Evolutionary conservation across 768 basidiomycete species (phyloP).

Genomic region (Pisolithus microcarpus): DNA sequence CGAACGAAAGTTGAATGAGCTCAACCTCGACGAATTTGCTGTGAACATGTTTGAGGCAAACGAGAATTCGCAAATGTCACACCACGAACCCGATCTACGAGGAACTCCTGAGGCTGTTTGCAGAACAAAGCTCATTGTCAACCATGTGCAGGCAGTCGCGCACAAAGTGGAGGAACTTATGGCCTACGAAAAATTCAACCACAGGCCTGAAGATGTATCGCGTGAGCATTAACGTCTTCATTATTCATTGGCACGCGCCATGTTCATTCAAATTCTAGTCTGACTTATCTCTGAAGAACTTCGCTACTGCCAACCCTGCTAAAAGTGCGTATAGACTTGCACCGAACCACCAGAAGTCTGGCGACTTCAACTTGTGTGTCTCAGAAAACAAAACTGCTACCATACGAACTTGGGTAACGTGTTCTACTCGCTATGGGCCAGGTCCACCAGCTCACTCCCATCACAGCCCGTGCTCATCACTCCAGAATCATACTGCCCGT

Average conservation of each 20-base stretch:
- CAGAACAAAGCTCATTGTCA: constrained; percentile 83
- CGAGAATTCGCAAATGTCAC: constrained; percentile 79
- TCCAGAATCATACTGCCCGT: too few relatives aligned
- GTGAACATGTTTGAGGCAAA: constrained; percentile 75
- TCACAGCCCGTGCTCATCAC: constrained; percentile 70
- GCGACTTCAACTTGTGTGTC: constrained; percentile 91
- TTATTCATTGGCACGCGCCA: neutral
- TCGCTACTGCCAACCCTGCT: constrained; percentile 86
- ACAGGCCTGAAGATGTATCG: constrained; percentile 79
- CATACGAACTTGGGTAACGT: constrained; percentile 81
- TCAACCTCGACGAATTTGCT: constrained; percentile 97
- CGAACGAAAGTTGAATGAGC: constrained; percentile 75
- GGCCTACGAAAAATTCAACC: too few relatives aligned
- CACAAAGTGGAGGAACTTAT: constrained; percentile 90
- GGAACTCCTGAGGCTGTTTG: constrained; percentile 75
- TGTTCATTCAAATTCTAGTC: constrained; percentile 25
- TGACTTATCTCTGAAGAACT: constrained; percentile 85
- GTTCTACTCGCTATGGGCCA: neutral
- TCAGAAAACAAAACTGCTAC: constrained; percentile 83
- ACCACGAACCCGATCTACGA: constrained; percentile 83
- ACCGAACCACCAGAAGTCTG: constrained; percentile 80
- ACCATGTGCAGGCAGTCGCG: constrained; percentile 91
- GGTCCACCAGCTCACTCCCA: constrained; percentile 1
- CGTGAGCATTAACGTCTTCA: constrained; percentile 48
- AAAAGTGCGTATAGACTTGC: constrained; percentile 97